Evolutionary conservation across 2,329 filamentous ascomycete species (phyloP).

Genomic region (Zymoseptoria brevis): DNA sequence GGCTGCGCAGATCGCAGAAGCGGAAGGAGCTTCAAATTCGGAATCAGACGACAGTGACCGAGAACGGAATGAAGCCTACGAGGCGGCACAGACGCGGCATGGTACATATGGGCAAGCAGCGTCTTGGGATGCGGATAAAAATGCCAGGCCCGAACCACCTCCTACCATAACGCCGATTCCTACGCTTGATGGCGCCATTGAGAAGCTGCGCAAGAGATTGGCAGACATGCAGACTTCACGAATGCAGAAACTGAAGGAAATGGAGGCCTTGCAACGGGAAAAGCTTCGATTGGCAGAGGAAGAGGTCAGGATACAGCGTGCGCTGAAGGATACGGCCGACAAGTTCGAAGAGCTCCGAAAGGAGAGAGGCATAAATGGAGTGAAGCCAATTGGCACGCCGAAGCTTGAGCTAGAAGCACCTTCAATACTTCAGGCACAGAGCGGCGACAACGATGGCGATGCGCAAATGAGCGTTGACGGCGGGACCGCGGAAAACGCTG

Average conservation of each 20-base stretch:
- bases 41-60: conserved; percentile 54
- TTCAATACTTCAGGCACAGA: not conserved
- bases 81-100: conserved; percentile 74
- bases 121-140: conserved; percentile 3
- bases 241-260: conserved; percentile 50
- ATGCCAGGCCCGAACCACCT: conserved; percentile 26
- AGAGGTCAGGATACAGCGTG: conserved; percentile 69
- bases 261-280: conserved; percentile 61
- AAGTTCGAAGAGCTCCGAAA: conserved; percentile 54
- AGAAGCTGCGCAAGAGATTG: conserved; percentile 54
- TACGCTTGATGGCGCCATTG: conserved; percentile 59
- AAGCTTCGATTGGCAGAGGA: conserved; percentile 59
- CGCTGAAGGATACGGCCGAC: conserved; percentile 73
- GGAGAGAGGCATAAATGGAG: conserved; percentile 35
- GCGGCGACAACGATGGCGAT: not conserved
- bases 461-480: conserved; percentile 16
- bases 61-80: conserved; percentile 68
- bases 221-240: conserved; percentile 54
- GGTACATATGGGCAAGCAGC: conserved; percentile 57
- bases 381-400: not conserved
- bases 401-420: conserved; percentile 11
- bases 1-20: conserved; percentile 71
- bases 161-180: conserved; percentile 71
- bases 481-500: conserved; percentile 7
- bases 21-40: conserved; percentile 32